Evolutionary conservation across 2,329 filamentous ascomycete genomes (phyloP).

Genomic region (Scedosporium boydii): DNA sequence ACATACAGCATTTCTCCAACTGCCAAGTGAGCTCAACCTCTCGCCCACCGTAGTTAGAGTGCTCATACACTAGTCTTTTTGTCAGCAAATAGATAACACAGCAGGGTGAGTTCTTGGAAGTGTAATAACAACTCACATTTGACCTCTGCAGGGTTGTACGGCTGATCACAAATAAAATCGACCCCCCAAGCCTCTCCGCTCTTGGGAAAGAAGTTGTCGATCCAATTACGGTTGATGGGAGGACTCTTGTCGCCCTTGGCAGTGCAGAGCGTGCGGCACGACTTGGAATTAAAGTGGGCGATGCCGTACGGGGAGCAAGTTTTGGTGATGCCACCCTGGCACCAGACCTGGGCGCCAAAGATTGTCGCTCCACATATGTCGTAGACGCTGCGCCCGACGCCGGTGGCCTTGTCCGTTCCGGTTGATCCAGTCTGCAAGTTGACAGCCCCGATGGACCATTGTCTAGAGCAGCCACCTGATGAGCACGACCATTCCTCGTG

Average conservation of each 20-base stretch:
- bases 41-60: no score
- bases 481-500: background rate
- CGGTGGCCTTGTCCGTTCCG: background rate
- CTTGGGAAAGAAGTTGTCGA: no score
- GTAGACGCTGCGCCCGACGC: background rate
- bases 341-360: background rate
- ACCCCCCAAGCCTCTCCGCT: no score
- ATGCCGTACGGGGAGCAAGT: background rate
- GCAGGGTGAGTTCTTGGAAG: no score
- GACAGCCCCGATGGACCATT: background rate
- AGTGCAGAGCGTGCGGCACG: background rate
- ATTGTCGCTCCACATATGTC: background rate
- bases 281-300: background rate
- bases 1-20: no score
- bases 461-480: background rate
- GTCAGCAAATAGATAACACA: no score
- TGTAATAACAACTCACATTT: no score
- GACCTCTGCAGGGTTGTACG: no score
- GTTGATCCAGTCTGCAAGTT: background rate
- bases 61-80: no score
- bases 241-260: background rate
- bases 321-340: background rate
- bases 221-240: no score
- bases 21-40: no score
- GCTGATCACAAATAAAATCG: no score